Base-by-base conservation (phyloP, 2,329 filamentous ascomycete genomes). In the Didymosphaeria variabile region DNA sequence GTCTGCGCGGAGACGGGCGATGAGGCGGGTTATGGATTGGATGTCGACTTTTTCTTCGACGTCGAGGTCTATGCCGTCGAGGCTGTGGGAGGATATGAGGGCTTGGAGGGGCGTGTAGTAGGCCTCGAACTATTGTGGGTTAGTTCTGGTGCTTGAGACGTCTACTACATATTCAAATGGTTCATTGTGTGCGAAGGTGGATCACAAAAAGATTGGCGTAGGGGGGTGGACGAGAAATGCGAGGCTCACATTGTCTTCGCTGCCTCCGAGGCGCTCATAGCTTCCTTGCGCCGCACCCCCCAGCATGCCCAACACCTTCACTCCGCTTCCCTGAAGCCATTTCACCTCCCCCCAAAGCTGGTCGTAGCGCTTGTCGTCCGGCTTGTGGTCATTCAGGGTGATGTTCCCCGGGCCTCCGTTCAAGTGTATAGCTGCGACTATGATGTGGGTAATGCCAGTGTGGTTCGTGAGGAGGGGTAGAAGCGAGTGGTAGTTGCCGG, bases 241-340 rank as follows among this genome's bases (percentile, higher is more conserved):
- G 15, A 21, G 21, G 15, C 68, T 17, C 71, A 77, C 75, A 46
- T 62, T 70, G 61, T 76, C 73, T 5, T 77, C 75, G 9, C 68
- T 67, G 1, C 76, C 76, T 34, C 72, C 66, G 26, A 79, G 61
- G 58, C 86, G 83, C 52, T 83, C 80, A 73, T 87, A 97, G 13
- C 88, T 90, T 12, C 93, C 94, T 61, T 86, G 85, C 0, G 92
- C 93, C 2, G 93, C 93, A 17, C 94, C 94, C 42, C 94, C 94
- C 1, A 97, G 83, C 91, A 97, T 95, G 57, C 88, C 92, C 74
- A 97, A 84, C 13, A 97, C 88, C 70, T 90, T 93, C 64, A 97
- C 84, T 45, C 93, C 93, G 7, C 85, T 84, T 1, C 85, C 86
- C 75, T 95, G 90, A 6, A 97, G 81, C 64, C 88, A 82, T 8